A percentile compares a stretch with the other conserved stretches of the same genome.
Evolutionary conservation across 176 grass and related monocot genomes (phyloP).

Genomic region (Pontederia crassipes): DNA sequence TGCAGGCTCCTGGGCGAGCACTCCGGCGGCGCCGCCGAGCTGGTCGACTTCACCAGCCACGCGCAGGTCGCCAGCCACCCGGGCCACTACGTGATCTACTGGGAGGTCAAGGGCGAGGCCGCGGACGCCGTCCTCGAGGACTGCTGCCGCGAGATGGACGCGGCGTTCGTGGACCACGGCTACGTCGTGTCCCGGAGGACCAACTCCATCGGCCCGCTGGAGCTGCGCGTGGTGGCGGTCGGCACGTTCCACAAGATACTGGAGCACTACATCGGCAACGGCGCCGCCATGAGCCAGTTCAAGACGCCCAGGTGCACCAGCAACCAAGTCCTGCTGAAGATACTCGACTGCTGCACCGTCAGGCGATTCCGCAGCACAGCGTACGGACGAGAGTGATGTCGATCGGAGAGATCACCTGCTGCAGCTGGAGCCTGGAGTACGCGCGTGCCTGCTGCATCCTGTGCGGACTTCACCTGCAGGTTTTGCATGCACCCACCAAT

Average conservation of each 20-base stretch:
- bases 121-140: slow-evolving; percentile 37
- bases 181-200: slow-evolving; percentile 72
- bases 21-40: slow-evolving; percentile 31
- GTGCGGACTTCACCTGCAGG: too few species aligned
- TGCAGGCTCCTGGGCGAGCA: slow-evolving; percentile 62
- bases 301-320: slow-evolving; percentile 74
- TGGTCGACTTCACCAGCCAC: slow-evolving; percentile 83
- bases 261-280: slow-evolving; percentile 48
- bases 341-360: slow-evolving; percentile 42
- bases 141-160: slow-evolving; percentile 69
- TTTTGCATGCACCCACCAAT: too few species aligned
- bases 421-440: too few species aligned
- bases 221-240: slow-evolving; percentile 57
- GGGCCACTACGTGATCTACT: slow-evolving; percentile 76
- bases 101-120: slow-evolving; percentile 60
- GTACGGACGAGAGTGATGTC: slow-evolving; percentile 19
- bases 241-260: slow-evolving; percentile 86
- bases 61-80: slow-evolving; percentile 56
- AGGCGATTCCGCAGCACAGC: slow-evolving; percentile 62
- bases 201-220: slow-evolving; percentile 57
- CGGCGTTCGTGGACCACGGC: slow-evolving; percentile 67
- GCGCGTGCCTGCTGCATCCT: too few species aligned
- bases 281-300: slow-evolving; percentile 74
- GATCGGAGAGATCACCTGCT: too few species aligned
- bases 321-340: slow-evolving; percentile 58